Percentiles rank a stretch among this genome's conserved stretches.
Conservation (phyloP, 345 rosid species). For the Linum usitatissimum region DNA sequence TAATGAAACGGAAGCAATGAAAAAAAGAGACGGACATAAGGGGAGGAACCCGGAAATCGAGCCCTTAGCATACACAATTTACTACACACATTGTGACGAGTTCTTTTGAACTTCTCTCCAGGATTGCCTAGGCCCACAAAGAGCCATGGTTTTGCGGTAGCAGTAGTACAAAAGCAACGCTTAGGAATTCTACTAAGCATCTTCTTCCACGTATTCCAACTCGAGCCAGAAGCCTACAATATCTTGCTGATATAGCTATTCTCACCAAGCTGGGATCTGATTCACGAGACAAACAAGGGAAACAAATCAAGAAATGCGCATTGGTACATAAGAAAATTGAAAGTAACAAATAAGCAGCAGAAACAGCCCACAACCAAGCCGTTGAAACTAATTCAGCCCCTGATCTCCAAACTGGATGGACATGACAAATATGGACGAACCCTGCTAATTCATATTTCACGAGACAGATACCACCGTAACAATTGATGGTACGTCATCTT, state of each 20-base stretch:
- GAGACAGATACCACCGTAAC: too few species aligned
- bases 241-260: background rate
- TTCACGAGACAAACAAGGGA: background rate
- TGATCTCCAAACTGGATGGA: too few species aligned
- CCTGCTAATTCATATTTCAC: too few species aligned
- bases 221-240: background rate
- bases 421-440: too few species aligned
- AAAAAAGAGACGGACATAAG: constrained; percentile 2
- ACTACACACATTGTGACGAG: constrained; percentile 61
- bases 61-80: background rate
- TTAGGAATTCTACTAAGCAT: constrained; percentile 22
- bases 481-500: too few species aligned
- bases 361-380: too few species aligned
- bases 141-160: constrained; percentile 55
- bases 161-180: constrained; percentile 45
- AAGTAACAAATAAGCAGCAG: too few species aligned
- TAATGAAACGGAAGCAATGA: background rate
- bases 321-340: background rate
- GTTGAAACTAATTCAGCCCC: too few species aligned
- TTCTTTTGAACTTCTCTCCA: constrained; percentile 69
- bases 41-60: background rate
- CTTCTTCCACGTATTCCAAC: background rate
- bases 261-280: background rate
- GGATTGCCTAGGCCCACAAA: constrained; percentile 86
- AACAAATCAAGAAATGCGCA: background rate